Evolutionary conservation across 352 stramenopile genomes (phyloP), one percentile per base, ranked within the genome.

Genomic region (Phytophthora foliorum): DNA sequence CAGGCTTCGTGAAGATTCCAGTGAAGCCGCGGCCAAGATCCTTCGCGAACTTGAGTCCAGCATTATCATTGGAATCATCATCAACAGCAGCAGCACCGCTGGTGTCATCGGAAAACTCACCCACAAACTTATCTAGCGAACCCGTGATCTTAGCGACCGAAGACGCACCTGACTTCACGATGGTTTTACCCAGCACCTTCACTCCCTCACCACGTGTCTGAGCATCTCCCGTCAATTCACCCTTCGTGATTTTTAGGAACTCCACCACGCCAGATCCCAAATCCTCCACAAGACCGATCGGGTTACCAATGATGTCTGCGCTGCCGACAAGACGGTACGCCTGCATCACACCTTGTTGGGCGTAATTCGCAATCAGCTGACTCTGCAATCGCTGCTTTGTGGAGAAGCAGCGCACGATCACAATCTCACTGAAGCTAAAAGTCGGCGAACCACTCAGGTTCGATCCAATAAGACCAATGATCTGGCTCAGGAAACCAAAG

Each of bases 191-290:
- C 2, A 96, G 60, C 3, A 96, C 84, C 66, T 95, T 95, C 10
- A 96, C 89, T 63, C 89, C 89, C 65, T 96, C 87, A 16, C 89
- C 89, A 49, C 89, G 84, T 16, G 89, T 96, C 46, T 96, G 84
- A 9, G 87, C 81, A 54, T 93, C 87, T 4, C 89, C 89, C n/a
- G 81, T 75, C 11, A 96, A 58, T 50, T 96, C 89, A 25, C 88
- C 86, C 68, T 92, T 94, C n/a, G 89, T 96, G 57, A 96, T 93
- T 69, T 95, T 96, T 25, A 96, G 50, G 58, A 96, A 96, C 44
- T 94, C 86, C 4, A 95, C 80, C 11, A 96, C 84, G 42, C 89
- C 89, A n/a, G 86, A 94, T 4, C 89, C 89, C 29, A 96, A 75
- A 56, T 96, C 89, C 63, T 94, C 89, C 1, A 96, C 89, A 24